Percentiles rank a stretch among this genome's conserved stretches.
phyloP scores from a whole-genome alignment of 352 stramenopile species.

The Phytophthora sp. region DNA sequence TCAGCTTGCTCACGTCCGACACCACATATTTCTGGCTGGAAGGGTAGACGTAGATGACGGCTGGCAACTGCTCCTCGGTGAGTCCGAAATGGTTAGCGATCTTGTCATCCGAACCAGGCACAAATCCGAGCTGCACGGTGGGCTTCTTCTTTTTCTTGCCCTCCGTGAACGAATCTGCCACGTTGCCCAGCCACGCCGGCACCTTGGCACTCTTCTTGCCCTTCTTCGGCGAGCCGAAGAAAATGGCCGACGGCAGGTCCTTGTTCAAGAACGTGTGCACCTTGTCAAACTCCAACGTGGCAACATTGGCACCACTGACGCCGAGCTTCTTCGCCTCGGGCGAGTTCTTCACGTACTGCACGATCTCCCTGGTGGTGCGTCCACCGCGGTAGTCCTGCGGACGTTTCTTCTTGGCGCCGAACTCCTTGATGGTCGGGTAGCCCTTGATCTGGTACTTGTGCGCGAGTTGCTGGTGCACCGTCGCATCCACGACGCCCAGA shows the following conservation, averaged over 20 bases:
- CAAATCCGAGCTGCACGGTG: conserved; percentile 62
- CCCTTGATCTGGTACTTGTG: conserved; percentile 82
- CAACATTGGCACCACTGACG: conserved; percentile 52
- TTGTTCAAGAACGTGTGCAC: conserved; percentile 66
- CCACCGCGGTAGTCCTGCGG: conserved; percentile 74
- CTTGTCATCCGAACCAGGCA: conserved; percentile 69
- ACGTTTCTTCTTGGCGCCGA: conserved; percentile 83
- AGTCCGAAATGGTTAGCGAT: conserved; percentile 73
- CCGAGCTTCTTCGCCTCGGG: conserved; percentile 73
- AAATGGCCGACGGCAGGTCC: conserved; percentile 64
- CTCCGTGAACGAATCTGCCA: conserved; percentile 64
- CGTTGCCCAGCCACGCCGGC: conserved; percentile 59
- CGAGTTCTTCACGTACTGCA: conserved; percentile 77
- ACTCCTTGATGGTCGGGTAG: conserved; percentile 87
- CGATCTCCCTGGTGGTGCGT: conserved; percentile 64
- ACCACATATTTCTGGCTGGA: conserved; percentile 53
- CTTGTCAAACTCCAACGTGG: conserved; percentile 53
- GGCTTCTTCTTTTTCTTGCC: conserved; percentile 73
- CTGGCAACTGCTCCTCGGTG: conserved; percentile 52
- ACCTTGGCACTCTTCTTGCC: conserved; percentile 54
- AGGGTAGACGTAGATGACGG: conserved; percentile 66
- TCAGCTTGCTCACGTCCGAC: conserved; percentile 38
- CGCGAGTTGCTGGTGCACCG: conserved; percentile 59
- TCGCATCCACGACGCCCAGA: conserved; percentile 72
- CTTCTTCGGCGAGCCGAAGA: conserved; percentile 67